Base-by-base conservation (phyloP, 2,329 filamentous ascomycete genomes). In the Aspergillus sp. region DNA sequence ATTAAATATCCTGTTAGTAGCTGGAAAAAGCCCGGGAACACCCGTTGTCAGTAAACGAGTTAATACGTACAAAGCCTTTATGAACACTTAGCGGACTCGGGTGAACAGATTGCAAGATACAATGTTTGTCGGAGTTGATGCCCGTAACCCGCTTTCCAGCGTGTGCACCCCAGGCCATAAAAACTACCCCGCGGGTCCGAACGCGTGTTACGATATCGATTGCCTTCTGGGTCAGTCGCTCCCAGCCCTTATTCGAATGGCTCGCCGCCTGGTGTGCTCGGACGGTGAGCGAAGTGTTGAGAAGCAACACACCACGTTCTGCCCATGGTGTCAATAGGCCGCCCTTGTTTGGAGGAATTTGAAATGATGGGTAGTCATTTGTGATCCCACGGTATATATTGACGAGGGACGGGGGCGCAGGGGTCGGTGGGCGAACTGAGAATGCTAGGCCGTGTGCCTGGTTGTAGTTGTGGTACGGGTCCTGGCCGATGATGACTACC, bases 361-460 rank as follows among this genome's bases (percentile, higher is more conserved):
- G 79, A 78, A 97, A 97, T 48, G 82, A 77, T 0, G 94, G 93
- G 74, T 97, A 98, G 79, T 98, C 93, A 59, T 91, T 93, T 73
- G 90, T 88, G 60, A 99, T 86, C 11, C 89, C 90, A 48, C 84
- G 93, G 83, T 96, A 99, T 81, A 99, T 97, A 80, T 99, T 99
- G 70, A 87, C 87, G 17, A 99, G 88, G 1, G 92, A 97, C 0
- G 94, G 93, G 0, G 95, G 95, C 1, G 94, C 92, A 4, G 87
- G 87, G 0, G 92, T 96, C 0, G 95, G 95, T 3, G 94, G 89
- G 9, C 91, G 91, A 59, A 98, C 93, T 52, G 92, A 97, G 84
- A 99, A 99, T 75, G 91, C 94, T 62, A 99, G 88, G 48, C 95
- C 95, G 77, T 98, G 95, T 54, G 95, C 95, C 83, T 99, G 95